Base-by-base conservation (phyloP, 306 rosid species). In the Lathyrus tuberosus region DNA sequence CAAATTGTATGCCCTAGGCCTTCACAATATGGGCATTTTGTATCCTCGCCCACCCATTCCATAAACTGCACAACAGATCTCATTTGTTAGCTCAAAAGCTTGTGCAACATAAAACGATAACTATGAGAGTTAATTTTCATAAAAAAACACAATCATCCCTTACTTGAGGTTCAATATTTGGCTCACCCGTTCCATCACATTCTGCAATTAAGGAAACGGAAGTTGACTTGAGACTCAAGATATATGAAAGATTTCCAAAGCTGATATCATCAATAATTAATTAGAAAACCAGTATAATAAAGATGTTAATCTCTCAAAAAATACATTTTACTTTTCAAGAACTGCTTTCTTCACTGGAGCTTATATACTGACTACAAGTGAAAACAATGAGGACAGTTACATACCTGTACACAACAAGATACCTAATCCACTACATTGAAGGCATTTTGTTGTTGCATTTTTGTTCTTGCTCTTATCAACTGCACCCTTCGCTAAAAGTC, bases 171-270 rank as follows among this genome's bases (percentile, higher is more conserved):
- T 94, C 99, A 22, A 94, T 42, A 72, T 94, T 94, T 33, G 95
- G 89, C 80, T 94, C 99, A 5, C 99, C 96, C 0, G 83, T 46
- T 76, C 99, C 96, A 12, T 94, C 99, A 63, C 99, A 94, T 80
- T 88, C 99, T 94, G 89, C 75, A 69, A 71, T 64, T 46, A 61
- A 82, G 75, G 37, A 82, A 81, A 72, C 42, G 33, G 65, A 79
- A 72, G 59, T 72, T 72, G 71, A 76, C 18, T 7, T 53, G 41
- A 28, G 49, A 76, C 9, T 10, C 48, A 38, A 26, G 41, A 24
- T 49, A 31, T 3, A 37, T 65, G 24, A 31, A 58, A 35, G n/a
- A 82, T 70, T 75, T 22, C 37, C 62, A 63, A 44, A 31, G 69
- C 48, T 62, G 10, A 47, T 46, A 57, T 6, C 71, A 69, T 65